phyloP scores from a whole-genome alignment of 805 yeast species.

The Wickerhamomyces chambardii region DNA sequence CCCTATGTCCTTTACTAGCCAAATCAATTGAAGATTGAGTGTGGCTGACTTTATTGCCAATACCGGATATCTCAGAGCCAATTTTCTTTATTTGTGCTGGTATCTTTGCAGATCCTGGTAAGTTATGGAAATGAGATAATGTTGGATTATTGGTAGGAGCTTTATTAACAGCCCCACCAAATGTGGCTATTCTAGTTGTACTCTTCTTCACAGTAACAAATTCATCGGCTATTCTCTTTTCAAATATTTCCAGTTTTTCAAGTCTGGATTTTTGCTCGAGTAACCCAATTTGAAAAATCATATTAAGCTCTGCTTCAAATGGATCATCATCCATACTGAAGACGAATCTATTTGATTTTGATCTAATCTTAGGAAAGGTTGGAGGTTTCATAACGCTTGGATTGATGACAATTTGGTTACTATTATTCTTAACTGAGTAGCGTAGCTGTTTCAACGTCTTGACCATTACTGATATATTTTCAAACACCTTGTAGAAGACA shows the following conservation, averaged over 20 bases:
- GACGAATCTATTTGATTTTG: constrained; percentile 47
- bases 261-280: constrained; percentile 57
- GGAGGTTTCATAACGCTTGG: constrained; percentile 32
- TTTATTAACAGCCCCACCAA: background rate
- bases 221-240: constrained; percentile 18
- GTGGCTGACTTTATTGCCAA: no score
- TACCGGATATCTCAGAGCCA: no score
- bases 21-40: background rate
- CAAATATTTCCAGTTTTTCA: constrained; percentile 36
- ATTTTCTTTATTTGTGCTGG: no score
- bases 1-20: background rate
- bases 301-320: constrained; percentile 66
- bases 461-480: constrained; percentile 57
- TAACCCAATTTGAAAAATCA: constrained; percentile 56
- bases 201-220: constrained; percentile 4
- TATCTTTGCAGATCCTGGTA: no score
- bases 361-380: constrained; percentile 44
- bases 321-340: constrained; percentile 82
- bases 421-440: constrained; percentile 35
- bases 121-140: no score
- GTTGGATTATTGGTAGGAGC: background rate
- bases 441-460: constrained; percentile 59
- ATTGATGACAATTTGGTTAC: constrained; percentile 24
- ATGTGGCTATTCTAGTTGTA: constrained; percentile 3
- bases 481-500: constrained; percentile 71